Percentiles rank a stretch among this genome's conserved stretches.
These are phyloP conservation scores for Aspergillus incahuasiensis DNA, from an alignment of 495 filamentous ascomycete genomes.

Conservation along the genomic window DNA sequence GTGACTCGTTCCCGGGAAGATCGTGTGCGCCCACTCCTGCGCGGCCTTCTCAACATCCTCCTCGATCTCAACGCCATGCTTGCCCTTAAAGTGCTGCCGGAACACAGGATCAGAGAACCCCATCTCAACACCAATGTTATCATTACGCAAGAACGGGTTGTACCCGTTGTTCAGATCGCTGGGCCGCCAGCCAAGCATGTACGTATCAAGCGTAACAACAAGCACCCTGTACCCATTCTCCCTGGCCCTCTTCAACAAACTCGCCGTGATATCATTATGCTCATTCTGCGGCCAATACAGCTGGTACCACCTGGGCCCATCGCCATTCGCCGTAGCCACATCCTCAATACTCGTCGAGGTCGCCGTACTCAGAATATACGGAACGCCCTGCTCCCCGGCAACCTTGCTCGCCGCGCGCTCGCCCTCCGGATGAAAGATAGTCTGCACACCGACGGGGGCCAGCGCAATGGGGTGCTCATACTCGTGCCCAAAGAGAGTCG, in stretches of 20 bases:
- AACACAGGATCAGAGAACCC: constrained; percentile 55
- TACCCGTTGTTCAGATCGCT: constrained; percentile 52
- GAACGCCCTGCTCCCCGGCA: constrained; percentile 37
- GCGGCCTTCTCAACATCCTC: constrained; percentile 32
- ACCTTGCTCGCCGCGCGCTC: constrained; percentile 42
- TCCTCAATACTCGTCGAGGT: constrained; percentile 37
- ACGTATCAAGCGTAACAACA: constrained; percentile 62
- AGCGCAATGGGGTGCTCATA: constrained; percentile 40
- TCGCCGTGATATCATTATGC: constrained; percentile 44
- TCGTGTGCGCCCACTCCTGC: constrained; percentile 38
- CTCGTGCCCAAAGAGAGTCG: constrained; percentile 21
- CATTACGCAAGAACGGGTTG: constrained; percentile 43
- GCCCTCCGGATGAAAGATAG: constrained; percentile 44
- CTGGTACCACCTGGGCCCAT: constrained; percentile 50
- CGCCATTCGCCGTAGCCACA: constrained; percentile 35
- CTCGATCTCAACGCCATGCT: constrained; percentile 34
- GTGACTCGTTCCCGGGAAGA: constrained; percentile 44
- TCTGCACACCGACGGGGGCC: constrained; percentile 51
- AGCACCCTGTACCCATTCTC: constrained; percentile 49
- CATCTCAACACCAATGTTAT: constrained; percentile 40
- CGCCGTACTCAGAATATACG: constrained; percentile 52
- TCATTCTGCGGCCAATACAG: constrained; percentile 56
- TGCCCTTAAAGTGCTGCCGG: constrained; percentile 36
- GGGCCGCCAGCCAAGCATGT: constrained; percentile 53
- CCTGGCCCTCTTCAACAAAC: constrained; percentile 50